Evolutionary conservation across 345 rosid species (phyloP).

Genomic region (Populus pruinosa): DNA sequence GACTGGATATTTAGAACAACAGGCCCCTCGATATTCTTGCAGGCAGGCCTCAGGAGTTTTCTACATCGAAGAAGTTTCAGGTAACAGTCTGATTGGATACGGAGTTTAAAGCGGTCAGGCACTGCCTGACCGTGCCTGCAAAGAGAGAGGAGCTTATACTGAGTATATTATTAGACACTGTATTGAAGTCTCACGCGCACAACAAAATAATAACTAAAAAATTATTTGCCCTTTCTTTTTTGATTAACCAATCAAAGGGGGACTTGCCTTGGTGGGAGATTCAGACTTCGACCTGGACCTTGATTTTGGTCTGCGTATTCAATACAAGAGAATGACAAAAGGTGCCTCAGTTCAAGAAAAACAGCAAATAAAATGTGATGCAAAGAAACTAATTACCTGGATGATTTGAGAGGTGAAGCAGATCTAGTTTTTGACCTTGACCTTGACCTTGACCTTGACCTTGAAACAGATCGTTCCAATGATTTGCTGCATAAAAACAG

Average conservation of each 20-base stretch:
- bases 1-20: background rate
- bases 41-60: background rate
- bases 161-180: background rate
- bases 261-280: background rate
- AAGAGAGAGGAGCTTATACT: background rate
- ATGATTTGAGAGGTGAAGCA: background rate
- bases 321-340: background rate
- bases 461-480: background rate
- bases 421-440: background rate
- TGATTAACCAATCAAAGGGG: background rate
- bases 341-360: background rate
- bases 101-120: background rate
- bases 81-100: background rate
- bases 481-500: background rate
- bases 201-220: background rate
- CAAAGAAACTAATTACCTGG: background rate
- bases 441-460: background rate
- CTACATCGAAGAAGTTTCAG: background rate
- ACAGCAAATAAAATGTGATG: background rate
- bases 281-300: background rate
- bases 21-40: background rate
- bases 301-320: background rate
- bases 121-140: background rate
- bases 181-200: background rate
- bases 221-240: background rate